Percentiles rank a stretch among this genome's conserved stretches.
Conservation (phyloP, 2,329 filamentous ascomycete genomes). For the Talaromyces pinophilus region DNA sequence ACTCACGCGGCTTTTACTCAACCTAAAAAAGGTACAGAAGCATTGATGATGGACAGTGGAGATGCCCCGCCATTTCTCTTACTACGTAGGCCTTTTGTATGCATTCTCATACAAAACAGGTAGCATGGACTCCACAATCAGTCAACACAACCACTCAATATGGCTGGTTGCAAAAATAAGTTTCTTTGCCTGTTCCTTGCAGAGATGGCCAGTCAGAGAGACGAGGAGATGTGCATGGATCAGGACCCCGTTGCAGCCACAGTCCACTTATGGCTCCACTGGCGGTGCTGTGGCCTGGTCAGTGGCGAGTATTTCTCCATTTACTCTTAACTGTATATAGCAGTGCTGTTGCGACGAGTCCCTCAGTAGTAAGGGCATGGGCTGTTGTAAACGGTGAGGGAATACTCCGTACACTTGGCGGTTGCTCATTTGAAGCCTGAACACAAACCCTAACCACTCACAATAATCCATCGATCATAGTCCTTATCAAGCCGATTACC, state of each 20-base stretch:
- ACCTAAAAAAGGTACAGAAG: not conserved
- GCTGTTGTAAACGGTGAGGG: not conserved
- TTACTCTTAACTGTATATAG: not conserved
- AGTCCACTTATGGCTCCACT: not conserved
- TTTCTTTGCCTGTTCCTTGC: slow-evolving; percentile 16
- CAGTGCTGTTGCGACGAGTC: not conserved
- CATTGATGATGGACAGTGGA: not conserved
- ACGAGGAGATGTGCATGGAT: not conserved
- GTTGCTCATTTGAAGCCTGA: not conserved
- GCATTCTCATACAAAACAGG: slow-evolving; percentile 2
- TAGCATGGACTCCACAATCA: slow-evolving; percentile 1
- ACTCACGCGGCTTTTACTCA: not conserved
- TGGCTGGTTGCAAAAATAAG: not conserved
- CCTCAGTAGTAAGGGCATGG: not conserved
- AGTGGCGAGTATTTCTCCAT: not conserved
- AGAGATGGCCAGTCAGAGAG: slow-evolving; percentile 14
- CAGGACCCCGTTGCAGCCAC: slow-evolving; percentile 14
- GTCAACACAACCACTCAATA: not conserved
- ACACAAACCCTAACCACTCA: not conserved
- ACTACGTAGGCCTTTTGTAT: not conserved
- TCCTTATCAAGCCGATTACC: not conserved
- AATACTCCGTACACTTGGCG: not conserved
- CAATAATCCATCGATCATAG: not conserved
- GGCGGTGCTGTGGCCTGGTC: not conserved
- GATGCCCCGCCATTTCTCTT: not conserved